Evolutionary conservation across 257 asterid genomes (phyloP), one percentile per base, ranked within the genome.

Genomic region (Gentiana macrophylla): DNA sequence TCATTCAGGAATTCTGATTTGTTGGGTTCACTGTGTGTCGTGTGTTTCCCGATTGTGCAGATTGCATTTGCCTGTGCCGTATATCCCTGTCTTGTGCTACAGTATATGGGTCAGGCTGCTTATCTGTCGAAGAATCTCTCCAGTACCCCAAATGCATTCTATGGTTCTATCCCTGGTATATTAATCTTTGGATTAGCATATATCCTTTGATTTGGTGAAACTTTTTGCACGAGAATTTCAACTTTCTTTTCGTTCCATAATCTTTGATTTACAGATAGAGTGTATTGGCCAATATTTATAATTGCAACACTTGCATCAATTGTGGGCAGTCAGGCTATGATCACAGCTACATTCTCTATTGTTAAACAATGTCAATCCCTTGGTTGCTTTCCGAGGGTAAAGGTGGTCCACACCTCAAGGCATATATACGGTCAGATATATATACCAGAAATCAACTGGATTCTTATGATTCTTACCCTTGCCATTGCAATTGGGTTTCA

Each of bases 31-130:
- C 24, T 24, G 24, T 24, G 24, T 24, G 24, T 24, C 24, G 24
- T 24, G 24, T 24, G 1, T 24, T 24, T 24, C 24, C 24, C 24
- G 24, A 24, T 24, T 3, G 32, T 11, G 5, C 62, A 70, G 75
- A 56, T 66, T 3, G 76, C 76, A 24, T 71, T 71, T 37, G 58
- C 65, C 33, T 66, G 59, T 48, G 37, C 66, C 1, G 76, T 71
- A 2, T 71, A 71, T 57, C 76, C 76, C 0, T 71, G 76, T 50
- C 57, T 71, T 68, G 60, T 71, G 32, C 61, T 71, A 9, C 72
- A 72, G 6, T 71, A 71, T 52, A 50, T 71, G 76, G 76, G 76
- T 12, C 72, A 71, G 65, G 76, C 76, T 47, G 76, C 76, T 48
- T 71, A n/a, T 61, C 76, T 71, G 47, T 71, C 76, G 24, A 60